Percentiles rank a stretch among this genome's conserved stretches.
Evolutionary conservation across 805 yeast genomes (phyloP).

Genomic region (Saturnispora mendoncae): DNA sequence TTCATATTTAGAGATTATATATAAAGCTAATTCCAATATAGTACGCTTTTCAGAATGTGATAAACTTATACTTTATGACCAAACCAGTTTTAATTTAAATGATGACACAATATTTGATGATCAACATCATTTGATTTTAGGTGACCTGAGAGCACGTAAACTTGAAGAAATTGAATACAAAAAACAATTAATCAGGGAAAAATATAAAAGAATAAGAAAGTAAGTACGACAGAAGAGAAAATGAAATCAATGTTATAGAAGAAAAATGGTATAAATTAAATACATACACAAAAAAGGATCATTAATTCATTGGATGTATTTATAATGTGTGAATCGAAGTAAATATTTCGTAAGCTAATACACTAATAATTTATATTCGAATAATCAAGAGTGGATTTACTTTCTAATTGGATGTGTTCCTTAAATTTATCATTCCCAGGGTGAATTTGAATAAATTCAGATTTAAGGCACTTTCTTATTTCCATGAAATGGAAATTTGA

Average conservation of each 20-base stretch:
- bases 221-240: neutral
- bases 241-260: neutral
- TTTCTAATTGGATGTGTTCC: neutral
- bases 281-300: neutral
- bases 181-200: neutral
- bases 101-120: neutral
- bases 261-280: neutral
- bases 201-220: neutral
- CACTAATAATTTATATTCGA: too few species aligned
- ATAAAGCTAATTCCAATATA: too few species aligned
- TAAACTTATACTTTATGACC: conserved; percentile 2
- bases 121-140: neutral
- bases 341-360: too few species aligned
- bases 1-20: neutral
- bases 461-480: conserved; percentile 7
- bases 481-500: conserved; percentile 4
- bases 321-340: too few species aligned
- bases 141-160: neutral
- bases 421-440: neutral
- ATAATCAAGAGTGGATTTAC: neutral
- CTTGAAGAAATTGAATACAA: neutral
- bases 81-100: neutral
- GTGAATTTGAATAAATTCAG: conserved; percentile 7
- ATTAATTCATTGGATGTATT: neutral
- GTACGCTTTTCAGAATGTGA: neutral